phyloP scores from a whole-genome alignment of 2,329 filamentous ascomycete genomes.

The Penicillium sp. region DNA sequence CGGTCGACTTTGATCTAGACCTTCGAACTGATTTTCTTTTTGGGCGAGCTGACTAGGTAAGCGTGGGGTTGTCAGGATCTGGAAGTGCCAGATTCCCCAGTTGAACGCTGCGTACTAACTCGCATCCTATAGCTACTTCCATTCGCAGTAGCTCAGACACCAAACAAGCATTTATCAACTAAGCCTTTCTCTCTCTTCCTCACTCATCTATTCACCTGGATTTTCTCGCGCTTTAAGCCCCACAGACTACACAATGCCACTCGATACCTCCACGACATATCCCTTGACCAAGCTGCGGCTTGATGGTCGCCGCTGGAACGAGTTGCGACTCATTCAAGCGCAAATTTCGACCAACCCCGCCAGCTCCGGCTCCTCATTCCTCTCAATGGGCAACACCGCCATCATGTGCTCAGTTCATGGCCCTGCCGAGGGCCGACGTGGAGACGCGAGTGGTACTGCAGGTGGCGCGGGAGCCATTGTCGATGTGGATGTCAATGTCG shows the following conservation, averaged over 20 bases:
- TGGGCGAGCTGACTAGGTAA: no score
- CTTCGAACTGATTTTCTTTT: not conserved
- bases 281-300: slow-evolving; percentile 75
- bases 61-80: no score
- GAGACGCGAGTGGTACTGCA: slow-evolving; percentile 41
- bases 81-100: not conserved
- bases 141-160: no score
- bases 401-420: slow-evolving; percentile 89
- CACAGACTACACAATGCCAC: slow-evolving; percentile 60
- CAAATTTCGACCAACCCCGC: slow-evolving; percentile 89
- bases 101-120: not conserved
- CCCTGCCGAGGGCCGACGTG: slow-evolving; percentile 62
- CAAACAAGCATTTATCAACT: no score
- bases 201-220: not conserved
- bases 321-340: slow-evolving; percentile 79
- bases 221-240: not conserved
- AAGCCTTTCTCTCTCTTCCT: not conserved
- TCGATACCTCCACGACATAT: slow-evolving; percentile 90
- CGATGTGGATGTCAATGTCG: slow-evolving; percentile 74
- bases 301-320: slow-evolving; percentile 91
- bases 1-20: not conserved
- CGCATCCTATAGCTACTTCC: slow-evolving; percentile 2
- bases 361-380: slow-evolving; percentile 85
- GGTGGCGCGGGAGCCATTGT: slow-evolving; percentile 58
- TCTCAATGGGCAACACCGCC: slow-evolving; percentile 97